Percentiles rank a stretch among this genome's conserved stretches.
Evolutionary conservation across 2,329 filamentous ascomycete species (phyloP).

Genomic region (Phialophora chinensis): DNA sequence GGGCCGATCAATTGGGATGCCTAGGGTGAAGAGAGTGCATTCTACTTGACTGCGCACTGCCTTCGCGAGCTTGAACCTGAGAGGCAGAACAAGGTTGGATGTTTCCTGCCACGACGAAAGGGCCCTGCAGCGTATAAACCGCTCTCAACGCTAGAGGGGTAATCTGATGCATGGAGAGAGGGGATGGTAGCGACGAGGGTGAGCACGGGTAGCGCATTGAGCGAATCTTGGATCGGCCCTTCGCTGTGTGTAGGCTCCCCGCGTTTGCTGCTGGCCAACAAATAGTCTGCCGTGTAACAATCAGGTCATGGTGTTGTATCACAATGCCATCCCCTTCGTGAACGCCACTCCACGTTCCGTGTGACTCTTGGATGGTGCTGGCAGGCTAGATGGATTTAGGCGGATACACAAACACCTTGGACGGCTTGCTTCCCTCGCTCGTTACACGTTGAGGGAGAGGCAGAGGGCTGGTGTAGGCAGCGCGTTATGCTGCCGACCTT

Average conservation of each 20-base stretch:
- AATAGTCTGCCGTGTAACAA: constrained; percentile 16
- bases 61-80: neutral
- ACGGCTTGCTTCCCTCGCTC: neutral
- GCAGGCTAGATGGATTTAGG: constrained; percentile 19
- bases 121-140: constrained; percentile 3
- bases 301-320: constrained; percentile 22
- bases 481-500: neutral
- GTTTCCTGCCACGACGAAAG: neutral
- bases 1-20: neutral
- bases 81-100: neutral
- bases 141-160: constrained; percentile 12
- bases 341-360: constrained; percentile 27
- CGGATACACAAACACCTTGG: constrained; percentile 7
- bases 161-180: constrained; percentile 15
- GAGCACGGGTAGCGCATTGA: neutral
- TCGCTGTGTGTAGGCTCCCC: constrained; percentile 27
- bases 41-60: neutral
- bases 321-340: constrained; percentile 27
- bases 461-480: neutral
- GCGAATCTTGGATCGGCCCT: constrained; percentile 4
- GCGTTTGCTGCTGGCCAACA: constrained; percentile 22
- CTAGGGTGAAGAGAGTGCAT: neutral
- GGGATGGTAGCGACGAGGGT: constrained; percentile 11
- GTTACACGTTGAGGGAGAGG: neutral
- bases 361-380: constrained; percentile 25